phyloP scores from a whole-genome alignment of 495 filamentous ascomycete species.

The Annulohypoxylon bovei region DNA sequence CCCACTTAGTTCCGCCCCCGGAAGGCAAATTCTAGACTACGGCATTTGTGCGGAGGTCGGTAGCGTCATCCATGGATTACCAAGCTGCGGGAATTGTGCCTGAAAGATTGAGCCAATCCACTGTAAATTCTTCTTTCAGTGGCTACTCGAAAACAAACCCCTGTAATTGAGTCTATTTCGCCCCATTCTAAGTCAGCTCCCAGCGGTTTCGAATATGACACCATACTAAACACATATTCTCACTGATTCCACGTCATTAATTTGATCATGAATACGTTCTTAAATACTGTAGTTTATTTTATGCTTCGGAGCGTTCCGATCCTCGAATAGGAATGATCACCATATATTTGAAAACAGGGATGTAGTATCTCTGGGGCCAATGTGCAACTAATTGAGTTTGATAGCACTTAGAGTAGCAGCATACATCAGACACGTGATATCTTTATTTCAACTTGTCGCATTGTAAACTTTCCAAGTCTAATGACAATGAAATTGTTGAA shows the following conservation, averaged over 20 bases:
- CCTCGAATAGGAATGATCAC: neutral
- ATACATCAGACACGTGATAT: neutral
- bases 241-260: neutral
- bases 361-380: neutral
- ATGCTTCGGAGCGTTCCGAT: neutral
- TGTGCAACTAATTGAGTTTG: neutral
- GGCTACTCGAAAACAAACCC: neutral
- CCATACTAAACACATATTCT: neutral
- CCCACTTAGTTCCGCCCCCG: neutral
- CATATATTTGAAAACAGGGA: neutral
- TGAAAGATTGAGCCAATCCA: neutral
- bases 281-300: neutral
- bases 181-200: neutral
- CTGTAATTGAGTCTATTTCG: conserved; percentile 2
- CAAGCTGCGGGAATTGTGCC: conserved; percentile 5
- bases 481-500: neutral
- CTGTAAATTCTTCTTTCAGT: neutral
- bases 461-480: neutral
- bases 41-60: conserved; percentile 5
- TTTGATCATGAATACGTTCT: neutral
- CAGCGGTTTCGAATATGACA: neutral
- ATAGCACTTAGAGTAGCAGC: neutral
- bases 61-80: neutral
- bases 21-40: neutral
- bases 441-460: neutral